Evolutionary conservation across 371 early-diverging fungal species (phyloP).

Genomic region (Blakeslea trispora): DNA sequence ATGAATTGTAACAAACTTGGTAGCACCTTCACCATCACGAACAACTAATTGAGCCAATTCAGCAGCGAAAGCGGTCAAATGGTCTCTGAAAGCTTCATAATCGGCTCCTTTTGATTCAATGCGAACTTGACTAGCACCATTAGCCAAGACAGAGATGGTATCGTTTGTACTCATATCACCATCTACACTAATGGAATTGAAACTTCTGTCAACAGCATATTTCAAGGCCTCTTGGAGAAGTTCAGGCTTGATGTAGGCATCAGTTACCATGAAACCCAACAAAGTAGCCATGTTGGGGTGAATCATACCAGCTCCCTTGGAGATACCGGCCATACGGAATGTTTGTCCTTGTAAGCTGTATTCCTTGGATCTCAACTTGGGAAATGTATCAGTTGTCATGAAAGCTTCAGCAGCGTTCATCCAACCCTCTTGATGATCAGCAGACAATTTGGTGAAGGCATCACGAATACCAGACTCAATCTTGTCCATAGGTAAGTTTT

Average conservation of each 20-base stretch:
- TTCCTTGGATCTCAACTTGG: constrained; percentile 77
- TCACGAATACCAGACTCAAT: constrained; percentile 72
- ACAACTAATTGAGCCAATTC: constrained; percentile 88
- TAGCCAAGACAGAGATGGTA: constrained; percentile 86
- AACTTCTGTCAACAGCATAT: constrained; percentile 86
- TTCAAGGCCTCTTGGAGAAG: constrained; percentile 73
- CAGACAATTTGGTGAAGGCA: constrained; percentile 49
- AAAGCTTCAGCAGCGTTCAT: constrained; percentile 81
- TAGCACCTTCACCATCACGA: constrained; percentile 95
- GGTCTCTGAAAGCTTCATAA: constrained; percentile 67
- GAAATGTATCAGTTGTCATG: constrained; percentile 98
- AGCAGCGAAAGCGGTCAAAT: constrained; percentile 77
- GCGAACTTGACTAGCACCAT: constrained; percentile 67
- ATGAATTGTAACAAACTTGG: constrained; percentile 92
- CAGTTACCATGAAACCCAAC: constrained; percentile 85
- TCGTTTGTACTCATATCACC: constrained; percentile 98
- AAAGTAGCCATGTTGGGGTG: constrained; percentile 95
- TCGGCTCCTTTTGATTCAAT: constrained; percentile 57
- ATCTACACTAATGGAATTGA: constrained; percentile 93
- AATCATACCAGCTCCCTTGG: constrained; percentile 97
- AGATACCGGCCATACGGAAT: constrained; percentile 87
- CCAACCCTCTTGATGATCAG: constrained; percentile 69
- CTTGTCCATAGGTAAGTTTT: constrained; percentile 84
- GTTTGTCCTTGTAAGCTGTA: constrained; percentile 54
- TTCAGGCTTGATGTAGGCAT: constrained; percentile 65